These are phyloP conservation scores for Hypoxylon sp. DNA, from an alignment of 2,329 filamentous ascomycete genomes.

Conservation along the genomic window DNA sequence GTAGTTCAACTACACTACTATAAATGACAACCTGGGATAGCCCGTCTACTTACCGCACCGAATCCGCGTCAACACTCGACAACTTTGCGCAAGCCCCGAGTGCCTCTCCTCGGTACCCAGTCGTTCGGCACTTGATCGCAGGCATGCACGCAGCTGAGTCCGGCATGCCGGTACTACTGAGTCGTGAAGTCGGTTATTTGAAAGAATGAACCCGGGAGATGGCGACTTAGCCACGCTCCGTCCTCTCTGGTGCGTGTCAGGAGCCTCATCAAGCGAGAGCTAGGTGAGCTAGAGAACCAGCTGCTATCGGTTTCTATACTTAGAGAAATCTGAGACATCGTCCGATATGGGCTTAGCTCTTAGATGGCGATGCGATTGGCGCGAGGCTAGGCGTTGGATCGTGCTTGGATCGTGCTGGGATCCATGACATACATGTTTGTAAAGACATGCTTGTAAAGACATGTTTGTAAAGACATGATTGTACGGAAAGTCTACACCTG, in stretches of 20 bases:
- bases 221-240: neutral
- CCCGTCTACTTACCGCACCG: neutral
- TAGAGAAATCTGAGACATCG: neutral
- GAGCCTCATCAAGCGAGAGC: neutral
- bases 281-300: neutral
- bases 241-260: neutral
- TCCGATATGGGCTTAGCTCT: slow-evolving; percentile 17
- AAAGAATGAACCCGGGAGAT: neutral
- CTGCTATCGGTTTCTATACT: neutral
- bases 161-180: neutral
- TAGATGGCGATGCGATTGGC: slow-evolving; percentile 9
- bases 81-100: neutral
- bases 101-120: neutral
- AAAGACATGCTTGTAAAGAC: neutral
- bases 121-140: neutral
- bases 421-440: slow-evolving; percentile 20
- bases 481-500: no score
- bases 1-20: neutral
- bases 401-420: slow-evolving; percentile 14
- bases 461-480: no score
- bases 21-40: neutral
- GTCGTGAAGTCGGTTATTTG: neutral
- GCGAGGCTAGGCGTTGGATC: slow-evolving; percentile 15
- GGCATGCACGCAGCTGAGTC: neutral
- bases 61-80: slow-evolving; percentile 1